Conservation (phyloP, 768 basidiomycete genomes). For the Xerocomellus chrysenteron region DNA sequence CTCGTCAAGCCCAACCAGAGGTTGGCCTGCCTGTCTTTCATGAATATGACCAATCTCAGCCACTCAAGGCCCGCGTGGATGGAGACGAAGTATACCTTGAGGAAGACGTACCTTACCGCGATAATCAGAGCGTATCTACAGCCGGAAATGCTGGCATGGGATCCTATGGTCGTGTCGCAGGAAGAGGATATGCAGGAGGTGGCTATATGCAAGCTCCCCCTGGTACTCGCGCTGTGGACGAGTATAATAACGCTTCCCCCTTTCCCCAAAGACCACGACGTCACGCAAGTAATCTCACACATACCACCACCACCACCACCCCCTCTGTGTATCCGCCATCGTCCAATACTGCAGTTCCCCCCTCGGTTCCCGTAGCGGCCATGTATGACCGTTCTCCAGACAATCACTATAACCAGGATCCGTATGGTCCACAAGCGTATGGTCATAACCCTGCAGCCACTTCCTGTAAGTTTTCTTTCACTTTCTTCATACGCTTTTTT, state of each 20-base stretch:
- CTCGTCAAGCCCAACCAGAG: slow-evolving; percentile 57
- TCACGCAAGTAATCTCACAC: slow-evolving; percentile 39
- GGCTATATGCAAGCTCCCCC: slow-evolving; percentile 66
- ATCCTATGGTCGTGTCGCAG: slow-evolving; percentile 33
- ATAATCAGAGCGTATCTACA: slow-evolving; percentile 27
- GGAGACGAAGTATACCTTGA: slow-evolving; percentile 58
- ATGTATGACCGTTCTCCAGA: slow-evolving; percentile 22
- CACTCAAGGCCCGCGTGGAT: slow-evolving; percentile 60
- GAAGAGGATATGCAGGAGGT: slow-evolving; percentile 39
- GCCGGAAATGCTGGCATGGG: slow-evolving; percentile 24
- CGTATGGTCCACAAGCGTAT: slow-evolving; percentile 38
- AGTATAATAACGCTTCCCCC: slow-evolving; percentile 58
- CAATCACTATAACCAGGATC: slow-evolving; percentile 27
- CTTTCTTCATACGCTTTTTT: neutral
- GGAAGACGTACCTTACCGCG: slow-evolving; percentile 40
- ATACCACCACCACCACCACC: slow-evolving; percentile 41
- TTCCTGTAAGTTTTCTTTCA: slow-evolving; percentile 46
- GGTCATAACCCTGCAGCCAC: slow-evolving; percentile 54
- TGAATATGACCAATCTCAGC: slow-evolving; percentile 60
- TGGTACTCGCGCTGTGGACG: slow-evolving; percentile 73
- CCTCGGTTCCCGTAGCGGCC: slow-evolving; percentile 7
- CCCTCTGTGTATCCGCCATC: slow-evolving; percentile 37
- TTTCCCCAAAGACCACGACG: slow-evolving; percentile 45
- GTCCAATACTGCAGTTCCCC: slow-evolving; percentile 23
- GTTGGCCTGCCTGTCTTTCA: slow-evolving; percentile 73